Percentiles rank a stretch among this genome's conserved stretches.
These are phyloP conservation scores for Coffea canephora DNA, from an alignment of 257 asterid species.

Conservation along the genomic window DNA sequence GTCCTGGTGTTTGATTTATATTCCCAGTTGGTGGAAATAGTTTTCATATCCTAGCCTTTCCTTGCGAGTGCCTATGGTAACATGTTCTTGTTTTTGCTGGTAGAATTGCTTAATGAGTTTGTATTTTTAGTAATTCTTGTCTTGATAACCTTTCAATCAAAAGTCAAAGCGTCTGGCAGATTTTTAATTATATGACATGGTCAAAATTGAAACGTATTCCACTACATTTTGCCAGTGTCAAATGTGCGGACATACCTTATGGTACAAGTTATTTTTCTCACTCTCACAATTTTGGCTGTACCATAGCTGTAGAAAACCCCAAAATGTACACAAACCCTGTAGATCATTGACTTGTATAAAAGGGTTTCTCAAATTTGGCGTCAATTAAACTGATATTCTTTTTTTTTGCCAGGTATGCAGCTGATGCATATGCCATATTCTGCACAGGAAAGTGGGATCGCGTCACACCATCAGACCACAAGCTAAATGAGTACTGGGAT, in stretches of 20 bases:
- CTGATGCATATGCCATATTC: slow-evolving; percentile 84
- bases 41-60: too few species aligned
- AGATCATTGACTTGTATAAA: background rate
- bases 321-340: background rate
- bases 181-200: too few species aligned
- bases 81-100: too few species aligned
- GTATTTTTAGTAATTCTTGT: background rate
- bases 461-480: slow-evolving; percentile 61
- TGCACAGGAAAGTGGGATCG: slow-evolving; percentile 68
- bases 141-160: background rate
- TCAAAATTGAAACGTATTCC: too few species aligned
- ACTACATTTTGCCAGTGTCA: too few species aligned
- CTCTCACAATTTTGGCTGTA: background rate
- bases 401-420: slow-evolving; percentile 57
- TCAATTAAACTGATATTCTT: background rate
- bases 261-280: background rate
- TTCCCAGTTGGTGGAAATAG: too few species aligned
- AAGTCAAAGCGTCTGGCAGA: too few species aligned
- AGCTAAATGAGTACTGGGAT: slow-evolving; percentile 73
- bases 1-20: too few species aligned
- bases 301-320: background rate
- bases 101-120: too few species aligned
- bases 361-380: background rate
- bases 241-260: background rate
- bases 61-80: too few species aligned